Base-by-base conservation (phyloP, 2,329 filamentous ascomycete species). In the Hypoxylon sp. region DNA sequence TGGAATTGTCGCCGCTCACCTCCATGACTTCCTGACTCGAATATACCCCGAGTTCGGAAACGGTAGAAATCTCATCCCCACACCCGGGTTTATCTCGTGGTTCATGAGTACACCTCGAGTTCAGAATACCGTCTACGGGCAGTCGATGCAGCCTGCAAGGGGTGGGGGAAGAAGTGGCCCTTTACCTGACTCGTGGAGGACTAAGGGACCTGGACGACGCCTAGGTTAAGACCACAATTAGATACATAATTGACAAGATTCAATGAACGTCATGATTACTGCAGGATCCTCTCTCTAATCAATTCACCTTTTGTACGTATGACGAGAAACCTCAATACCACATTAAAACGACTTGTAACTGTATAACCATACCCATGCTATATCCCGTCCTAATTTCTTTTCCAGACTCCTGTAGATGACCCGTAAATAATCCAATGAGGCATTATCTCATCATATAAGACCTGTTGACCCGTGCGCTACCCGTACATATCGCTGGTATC, bases 31-130 rank as follows among this genome's bases (percentile, higher is more conserved):
- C 75, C 78, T 97, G 51, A 93, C 92, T 1, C 87, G 92, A 50
- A 85, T 97, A 42, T 98, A 93, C 84, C 96, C 96, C 4, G 88
- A 92, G 58, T 96, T 96, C 75, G 95, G 93, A 30, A 92, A 92
- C 59, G 96, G 96, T 0, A 84, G 82, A 53, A 97, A 94, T 74
- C 84, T 90, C 50, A 83, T 97, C 33, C 82, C 84, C 12, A 96
- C 93, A 0, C 96, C 96, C 2, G 77, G 78, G 4, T 89, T 93
- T 70, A 79, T 98, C 61, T 88, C 87, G 63, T 84, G 85, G 57
- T 85, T 91, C 70, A 91, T 95, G 62, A 81, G 83, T 62, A 84
- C 79, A 24, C 81, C 80, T 20, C 80, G 80, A 53, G 77, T 79
- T 18, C 77, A 80, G 48, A 77, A 84, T 49, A 86, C 87, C 57